Percentiles rank a stretch among this genome's conserved stretches.
phyloP scores from a whole-genome alignment of 2,329 filamentous ascomycete genomes.

The Hypocreales sp. region DNA sequence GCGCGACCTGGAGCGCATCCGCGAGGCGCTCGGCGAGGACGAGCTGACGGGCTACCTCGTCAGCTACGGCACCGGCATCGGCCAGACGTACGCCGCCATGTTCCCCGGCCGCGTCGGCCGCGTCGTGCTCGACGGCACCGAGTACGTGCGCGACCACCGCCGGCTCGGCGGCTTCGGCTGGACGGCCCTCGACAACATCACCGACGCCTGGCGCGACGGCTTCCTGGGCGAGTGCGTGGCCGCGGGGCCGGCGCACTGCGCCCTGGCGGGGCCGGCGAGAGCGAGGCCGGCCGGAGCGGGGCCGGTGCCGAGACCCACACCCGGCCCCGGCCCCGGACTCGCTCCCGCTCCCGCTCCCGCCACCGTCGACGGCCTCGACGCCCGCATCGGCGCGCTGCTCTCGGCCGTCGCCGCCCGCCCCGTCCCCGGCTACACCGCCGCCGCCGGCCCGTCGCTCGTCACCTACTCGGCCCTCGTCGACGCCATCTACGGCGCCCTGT shows the following conservation, averaged over 20 bases:
- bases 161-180: conserved; percentile 29
- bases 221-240: conserved; percentile 33
- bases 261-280: conserved; percentile 20
- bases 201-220: conserved; percentile 31
- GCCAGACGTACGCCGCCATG: conserved; percentile 34
- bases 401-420: conserved; percentile 21
- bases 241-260: conserved; percentile 29
- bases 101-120: conserved; percentile 31
- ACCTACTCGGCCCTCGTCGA: conserved; percentile 27
- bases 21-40: conserved; percentile 26
- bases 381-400: conserved; percentile 23
- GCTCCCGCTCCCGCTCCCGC: too few species aligned
- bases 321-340: too few species aligned
- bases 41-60: conserved; percentile 32
- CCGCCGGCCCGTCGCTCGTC: conserved; percentile 25
- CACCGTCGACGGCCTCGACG: conserved; percentile 19
- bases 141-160: conserved; percentile 29
- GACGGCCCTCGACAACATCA: conserved; percentile 31
- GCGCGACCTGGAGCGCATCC: conserved; percentile 32
- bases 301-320: too few species aligned
- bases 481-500: conserved; percentile 24
- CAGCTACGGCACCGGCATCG: conserved; percentile 36
- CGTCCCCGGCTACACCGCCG: conserved; percentile 19
- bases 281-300: conserved; percentile 5
- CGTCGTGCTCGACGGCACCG: conserved; percentile 31